Evolutionary conservation across 2,329 filamentous ascomycete species (phyloP).

Genomic region (Elsinoe arachidis): DNA sequence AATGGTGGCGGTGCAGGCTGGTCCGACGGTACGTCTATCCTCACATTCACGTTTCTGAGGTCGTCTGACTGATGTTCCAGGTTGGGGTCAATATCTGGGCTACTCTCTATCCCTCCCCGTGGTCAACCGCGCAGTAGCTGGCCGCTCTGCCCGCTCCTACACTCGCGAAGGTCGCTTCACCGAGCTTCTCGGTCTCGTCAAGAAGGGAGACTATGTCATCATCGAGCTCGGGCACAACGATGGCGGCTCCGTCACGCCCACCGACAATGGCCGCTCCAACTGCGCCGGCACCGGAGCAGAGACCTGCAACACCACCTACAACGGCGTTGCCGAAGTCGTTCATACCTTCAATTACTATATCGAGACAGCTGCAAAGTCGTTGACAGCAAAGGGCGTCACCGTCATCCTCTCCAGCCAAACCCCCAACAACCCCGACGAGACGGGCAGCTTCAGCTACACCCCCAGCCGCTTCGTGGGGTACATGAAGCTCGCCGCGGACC

Average conservation of each 20-base stretch:
- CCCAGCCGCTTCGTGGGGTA: conserved; percentile 51
- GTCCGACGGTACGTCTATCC: conserved; percentile 30
- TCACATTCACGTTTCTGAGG: not conserved
- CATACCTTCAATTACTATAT: conserved; percentile 55
- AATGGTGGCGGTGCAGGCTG: conserved; percentile 35
- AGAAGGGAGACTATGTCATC: conserved; percentile 55
- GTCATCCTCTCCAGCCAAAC: conserved; percentile 53
- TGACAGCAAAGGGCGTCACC: conserved; percentile 50
- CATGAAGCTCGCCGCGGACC: conserved; percentile 42
- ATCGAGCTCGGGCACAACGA: conserved; percentile 70
- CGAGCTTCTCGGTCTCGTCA: conserved; percentile 44
- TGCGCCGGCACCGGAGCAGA: conserved; percentile 48
- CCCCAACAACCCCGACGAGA: conserved; percentile 56
- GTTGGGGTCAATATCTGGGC: conserved; percentile 55
- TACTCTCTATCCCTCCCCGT: conserved; percentile 45
- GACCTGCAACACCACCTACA: conserved; percentile 45
- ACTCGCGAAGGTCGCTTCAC: conserved; percentile 58
- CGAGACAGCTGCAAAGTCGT: conserved; percentile 46
- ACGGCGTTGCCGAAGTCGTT: conserved; percentile 47
- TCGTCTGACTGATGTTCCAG: conserved; percentile 26
- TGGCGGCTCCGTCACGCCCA: conserved; percentile 46
- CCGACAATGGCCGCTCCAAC: conserved; percentile 54
- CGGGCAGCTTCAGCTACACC: conserved; percentile 41
- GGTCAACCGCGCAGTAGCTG: conserved; percentile 57
- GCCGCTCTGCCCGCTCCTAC: conserved; percentile 58